Evolutionary conservation across 164 flowering plant species (phyloP), one percentile per base, ranked within the genome.

Genomic region (Berberis vulgaris): DNA sequence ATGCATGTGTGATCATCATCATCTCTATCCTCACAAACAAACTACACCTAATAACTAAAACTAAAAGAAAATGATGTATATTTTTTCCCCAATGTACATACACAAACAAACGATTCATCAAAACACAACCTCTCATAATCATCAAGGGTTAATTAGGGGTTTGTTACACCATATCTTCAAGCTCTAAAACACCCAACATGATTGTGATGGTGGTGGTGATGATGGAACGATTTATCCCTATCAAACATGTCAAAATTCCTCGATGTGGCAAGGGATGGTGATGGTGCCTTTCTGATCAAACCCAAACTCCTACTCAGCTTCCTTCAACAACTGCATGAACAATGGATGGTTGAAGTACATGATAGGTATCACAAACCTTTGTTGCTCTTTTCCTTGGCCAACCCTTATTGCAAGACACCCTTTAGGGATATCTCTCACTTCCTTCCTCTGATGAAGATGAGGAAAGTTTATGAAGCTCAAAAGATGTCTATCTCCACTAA

Each of bases 281-380:
- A 89, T 79, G 26, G 90, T 74, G 0, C 92, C 90, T 66, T 85
- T 81, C 65, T 89, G 96, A 45, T 79, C 84, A 66, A 86, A 89
- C 13, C 96, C 96, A 56, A 82, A 89, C 68, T 83, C 96, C 12
- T 89, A 84, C 57, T 89, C 96, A 1, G 96, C 96, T 53, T 80
- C 92, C 58, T 89, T 81, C 65, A 89, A 64, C 57, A 89, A 73
- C 69, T 78, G 81, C 77, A 78, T 69, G 81, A 89, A 89, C 47
- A 83, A 73, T 2, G 92, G 92, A 59, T 89, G 96, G 41, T 89
- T 86, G 64, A 86, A 78, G 60, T 86, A 89, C 3, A 76, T 63
- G 26, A 89, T 82, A 2, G 96, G 96, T 8, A 89, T 80, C 5
- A 86, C 79, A 67, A 85, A 80, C 64, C 90, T 80, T 76, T 82